A percentile compares a stretch with the other conserved stretches of the same genome.
Evolutionary conservation across 176 grass and related monocot genomes (phyloP).

Genomic region (barley (Hordeum vulgare)): MorexV3_pseudomolecules_assembly NC_058522.1:50563265-50563764

Average conservation of each 20-base stretch:
- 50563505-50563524: constrained; percentile 89
- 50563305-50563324: too few species aligned
- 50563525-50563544: constrained; percentile 97
- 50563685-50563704: constrained; percentile 97
- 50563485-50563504: constrained; percentile 73
- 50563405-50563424: too few species aligned
- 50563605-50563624: too few species aligned
- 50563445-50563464: constrained; percentile 78
- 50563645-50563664: constrained; percentile 92
- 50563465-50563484: constrained; percentile 86
- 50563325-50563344: too few species aligned
- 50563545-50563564: constrained; percentile 58
- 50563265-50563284: too few species aligned
- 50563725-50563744: constrained; percentile 98
- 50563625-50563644: too few species aligned
- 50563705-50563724: constrained; percentile 96
- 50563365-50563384: too few species aligned
- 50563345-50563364: too few species aligned
- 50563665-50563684: constrained; percentile 81
- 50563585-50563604: background rate
- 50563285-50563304: too few species aligned
- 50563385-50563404: too few species aligned
- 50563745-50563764: too few species aligned
- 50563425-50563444: constrained; percentile 92
- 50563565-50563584: background rate